A percentile compares a stretch with the other conserved stretches of the same genome.
phyloP scores from a whole-genome alignment of 441 rosid species.

The Eruca vesicaria region DNA sequence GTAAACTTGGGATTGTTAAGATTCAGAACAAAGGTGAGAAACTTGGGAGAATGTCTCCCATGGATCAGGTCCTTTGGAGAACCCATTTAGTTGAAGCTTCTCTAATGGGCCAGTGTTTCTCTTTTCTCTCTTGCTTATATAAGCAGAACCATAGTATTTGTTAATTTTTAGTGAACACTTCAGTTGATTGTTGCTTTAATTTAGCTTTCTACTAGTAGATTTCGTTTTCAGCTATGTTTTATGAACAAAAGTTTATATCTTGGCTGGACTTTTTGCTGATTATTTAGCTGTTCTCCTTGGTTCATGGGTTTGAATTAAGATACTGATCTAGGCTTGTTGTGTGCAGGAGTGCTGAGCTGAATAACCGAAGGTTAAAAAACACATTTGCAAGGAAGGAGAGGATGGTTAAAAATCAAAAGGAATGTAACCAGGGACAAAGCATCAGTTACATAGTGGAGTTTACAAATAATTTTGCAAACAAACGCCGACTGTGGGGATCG shows the following conservation, averaged over 20 bases:
- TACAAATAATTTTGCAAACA: neutral
- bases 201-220: too few species aligned
- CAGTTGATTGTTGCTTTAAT: neutral
- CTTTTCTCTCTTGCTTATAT: neutral
- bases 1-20: conserved; percentile 56
- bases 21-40: conserved; percentile 96
- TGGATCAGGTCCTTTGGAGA: conserved; percentile 99
- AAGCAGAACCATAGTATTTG: neutral
- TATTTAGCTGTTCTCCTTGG: too few species aligned
- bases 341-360: too few species aligned
- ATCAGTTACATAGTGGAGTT: neutral
- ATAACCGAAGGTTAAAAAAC: too few species aligned
- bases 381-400: too few species aligned
- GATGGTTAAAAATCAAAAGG: neutral
- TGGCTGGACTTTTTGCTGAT: too few species aligned
- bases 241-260: too few species aligned
- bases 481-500: conserved; percentile 36
- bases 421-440: neutral
- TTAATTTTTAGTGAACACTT: neutral
- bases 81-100: conserved; percentile 99
- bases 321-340: too few species aligned
- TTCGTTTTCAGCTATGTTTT: too few species aligned
- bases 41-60: conserved; percentile 97
- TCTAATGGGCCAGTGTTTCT: conserved; percentile 61
- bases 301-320: too few species aligned